A percentile compares a stretch with the other conserved stretches of the same genome.
These are phyloP conservation scores for Kluyveromyces sp. DNA, from an alignment of 1,139 yeast genomes.

Conservation along the genomic window DNA sequence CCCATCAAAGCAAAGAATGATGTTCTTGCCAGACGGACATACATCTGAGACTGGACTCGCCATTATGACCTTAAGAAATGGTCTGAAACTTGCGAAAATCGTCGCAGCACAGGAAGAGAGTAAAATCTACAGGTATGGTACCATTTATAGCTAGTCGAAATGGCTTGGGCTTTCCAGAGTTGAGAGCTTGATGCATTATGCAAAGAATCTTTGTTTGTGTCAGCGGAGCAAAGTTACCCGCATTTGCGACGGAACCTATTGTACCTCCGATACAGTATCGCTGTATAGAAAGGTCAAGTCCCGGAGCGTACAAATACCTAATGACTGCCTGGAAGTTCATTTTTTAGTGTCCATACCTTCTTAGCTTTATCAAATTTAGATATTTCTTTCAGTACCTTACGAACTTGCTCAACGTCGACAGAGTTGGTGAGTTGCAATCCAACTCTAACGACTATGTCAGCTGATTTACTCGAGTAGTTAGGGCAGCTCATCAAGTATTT, in stretches of 20 bases:
- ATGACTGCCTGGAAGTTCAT: slow-evolving; percentile 34
- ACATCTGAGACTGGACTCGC: not conserved
- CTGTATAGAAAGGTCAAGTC: no score
- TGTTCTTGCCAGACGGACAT: slow-evolving; percentile 29
- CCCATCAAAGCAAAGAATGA: slow-evolving; percentile 57
- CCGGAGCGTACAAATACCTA: not conserved
- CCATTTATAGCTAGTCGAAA: no score
- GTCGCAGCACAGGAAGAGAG: no score
- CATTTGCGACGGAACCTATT: slow-evolving; percentile 3
- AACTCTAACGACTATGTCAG: slow-evolving; percentile 48
- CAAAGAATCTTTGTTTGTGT: slow-evolving; percentile 5
- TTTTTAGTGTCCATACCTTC: slow-evolving; percentile 61
- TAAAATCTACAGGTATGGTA: no score
- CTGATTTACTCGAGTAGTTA: slow-evolving; percentile 47
- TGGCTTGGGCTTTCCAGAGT: no score
- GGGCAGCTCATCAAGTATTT: slow-evolving; percentile 34
- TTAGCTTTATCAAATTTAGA: slow-evolving; percentile 57
- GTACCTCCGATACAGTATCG: not conserved
- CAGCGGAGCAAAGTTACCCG: slow-evolving; percentile 1
- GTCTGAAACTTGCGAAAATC: no score
- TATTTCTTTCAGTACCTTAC: slow-evolving; percentile 63
- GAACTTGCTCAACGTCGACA: slow-evolving; percentile 52
- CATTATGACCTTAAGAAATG: not conserved
- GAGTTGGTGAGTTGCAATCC: slow-evolving; percentile 43
- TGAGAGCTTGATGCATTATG: no score